Percentiles rank a stretch among this genome's conserved stretches.
These are phyloP conservation scores for Paramyrothecium sp. DNA, from an alignment of 2,329 filamentous ascomycete genomes.

Conservation along the genomic window DNA sequence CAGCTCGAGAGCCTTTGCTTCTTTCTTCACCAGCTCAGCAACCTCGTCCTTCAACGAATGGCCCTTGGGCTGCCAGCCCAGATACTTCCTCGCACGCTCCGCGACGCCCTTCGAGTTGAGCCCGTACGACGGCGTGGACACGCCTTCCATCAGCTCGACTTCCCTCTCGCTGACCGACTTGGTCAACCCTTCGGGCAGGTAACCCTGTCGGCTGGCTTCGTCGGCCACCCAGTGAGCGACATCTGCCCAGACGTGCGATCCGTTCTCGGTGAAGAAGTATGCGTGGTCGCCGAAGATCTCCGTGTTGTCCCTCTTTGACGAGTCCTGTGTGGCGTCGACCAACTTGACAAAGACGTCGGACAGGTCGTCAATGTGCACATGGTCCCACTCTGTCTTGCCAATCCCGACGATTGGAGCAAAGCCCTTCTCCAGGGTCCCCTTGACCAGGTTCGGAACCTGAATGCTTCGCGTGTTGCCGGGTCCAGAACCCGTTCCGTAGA, in stretches of 20 bases:
- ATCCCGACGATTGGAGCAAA: slow-evolving; percentile 41
- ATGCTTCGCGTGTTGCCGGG: slow-evolving; percentile 47
- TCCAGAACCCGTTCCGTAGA: slow-evolving; percentile 51
- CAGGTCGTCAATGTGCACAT: slow-evolving; percentile 52
- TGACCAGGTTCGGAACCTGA: slow-evolving; percentile 44
- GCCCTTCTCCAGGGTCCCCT: slow-evolving; percentile 38
- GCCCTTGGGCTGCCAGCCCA: slow-evolving; percentile 42
- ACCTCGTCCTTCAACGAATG: slow-evolving; percentile 36
- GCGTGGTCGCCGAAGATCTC: slow-evolving; percentile 63
- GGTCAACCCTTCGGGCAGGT: slow-evolving; percentile 19
- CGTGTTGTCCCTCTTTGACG: slow-evolving; percentile 49
- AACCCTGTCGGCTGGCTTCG: slow-evolving; percentile 38
- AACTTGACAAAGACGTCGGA: slow-evolving; percentile 40
- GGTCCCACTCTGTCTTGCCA: slow-evolving; percentile 49
- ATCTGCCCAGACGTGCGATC: slow-evolving; percentile 62
- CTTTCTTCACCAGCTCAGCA: slow-evolving; percentile 30
- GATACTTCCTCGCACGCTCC: slow-evolving; percentile 40
- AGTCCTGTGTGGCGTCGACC: slow-evolving; percentile 52
- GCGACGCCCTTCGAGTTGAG: slow-evolving; percentile 43
- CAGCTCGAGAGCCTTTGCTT: slow-evolving; percentile 36
- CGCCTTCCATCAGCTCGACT: slow-evolving; percentile 20
- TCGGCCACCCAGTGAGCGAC: slow-evolving; percentile 54
- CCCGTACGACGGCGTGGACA: slow-evolving; percentile 28
- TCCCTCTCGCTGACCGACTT: slow-evolving; percentile 26
- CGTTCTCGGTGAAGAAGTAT: slow-evolving; percentile 68